These are phyloP conservation scores for Exophiala mesophila DNA, from an alignment of 2,329 filamentous ascomycete species.

Conservation along the genomic window DNA sequence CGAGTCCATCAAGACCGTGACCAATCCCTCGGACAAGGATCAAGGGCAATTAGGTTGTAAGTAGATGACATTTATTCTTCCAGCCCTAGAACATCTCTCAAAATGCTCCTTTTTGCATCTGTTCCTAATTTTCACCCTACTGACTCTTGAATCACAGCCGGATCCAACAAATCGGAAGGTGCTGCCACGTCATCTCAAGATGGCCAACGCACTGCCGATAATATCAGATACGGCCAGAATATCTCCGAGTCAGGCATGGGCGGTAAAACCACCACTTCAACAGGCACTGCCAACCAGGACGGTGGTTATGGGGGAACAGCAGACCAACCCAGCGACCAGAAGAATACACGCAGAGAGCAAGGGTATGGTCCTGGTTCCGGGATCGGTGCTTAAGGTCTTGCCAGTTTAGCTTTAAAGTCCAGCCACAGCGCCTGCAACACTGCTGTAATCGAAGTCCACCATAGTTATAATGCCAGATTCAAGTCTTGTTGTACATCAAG, in stretches of 20 bases:
- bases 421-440: no score
- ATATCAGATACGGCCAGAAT: slow-evolving; percentile 52
- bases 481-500: slow-evolving; percentile 7
- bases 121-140: slow-evolving; percentile 9
- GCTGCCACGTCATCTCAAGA: slow-evolving; percentile 11
- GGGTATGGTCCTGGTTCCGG: slow-evolving; percentile 52
- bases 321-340: slow-evolving; percentile 35
- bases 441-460: no score
- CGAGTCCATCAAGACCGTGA: slow-evolving; percentile 52
- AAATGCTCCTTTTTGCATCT: no score
- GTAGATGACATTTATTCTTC: no score
- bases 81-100: no score
- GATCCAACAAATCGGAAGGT: slow-evolving; percentile 14
- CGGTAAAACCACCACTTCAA: slow-evolving; percentile 44
- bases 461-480: neutral
- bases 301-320: slow-evolving; percentile 38
- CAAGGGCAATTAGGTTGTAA: slow-evolving; percentile 54
- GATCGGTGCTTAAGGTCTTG: slow-evolving; percentile 46
- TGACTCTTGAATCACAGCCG: slow-evolving; percentile 13
- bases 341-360: slow-evolving; percentile 44
- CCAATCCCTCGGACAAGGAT: slow-evolving; percentile 48
- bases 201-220: slow-evolving; percentile 46
- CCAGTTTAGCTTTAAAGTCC: neutral
- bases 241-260: slow-evolving; percentile 54
- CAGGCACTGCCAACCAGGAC: slow-evolving; percentile 37